Evolutionary conservation across 768 basidiomycete species (phyloP), one percentile per base, ranked within the genome.

Genomic region (Pleurotus tuoliensis): DNA sequence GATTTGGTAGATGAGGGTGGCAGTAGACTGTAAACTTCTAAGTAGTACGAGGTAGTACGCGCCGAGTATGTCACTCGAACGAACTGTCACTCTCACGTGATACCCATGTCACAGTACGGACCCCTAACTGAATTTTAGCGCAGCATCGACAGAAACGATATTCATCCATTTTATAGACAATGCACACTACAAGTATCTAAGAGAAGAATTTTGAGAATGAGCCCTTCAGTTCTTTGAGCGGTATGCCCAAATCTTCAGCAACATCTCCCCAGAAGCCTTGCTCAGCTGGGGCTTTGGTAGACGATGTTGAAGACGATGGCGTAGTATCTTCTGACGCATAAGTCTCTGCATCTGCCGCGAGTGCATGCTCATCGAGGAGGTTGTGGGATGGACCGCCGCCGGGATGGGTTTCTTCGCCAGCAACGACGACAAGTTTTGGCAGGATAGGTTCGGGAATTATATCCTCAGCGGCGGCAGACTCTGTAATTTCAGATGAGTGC

Each of bases 171-270:
- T 8, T 34, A 34, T 34, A 34, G 9, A 9, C 30, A 34, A 34
- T 34, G 12, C 41, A 16, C n/a, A 44, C 40, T 12, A 41, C 11
- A 4, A 34, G n/a, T 44, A 44, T 16, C 13, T 44, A 44, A 13
- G n/a, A 44, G 13, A 44, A 44, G 8, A 44, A 5, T 44, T 44
- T 44, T 44, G 41, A 44, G 41, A 44, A 16, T 11, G 41, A 44
- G n/a, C 20, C 20, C 11, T 22, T 22, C n/a, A 44, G 11, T 16
- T 22, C 41, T 22, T 44, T 44, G 41, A 44, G 34, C 8, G 74
- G 77, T n/a, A 80, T 53, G 0, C 76, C 75, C 27, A 81, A 61
- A 58, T 80, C 79, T 57, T 78, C 74, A 5, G 73, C 68, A 44
- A 80, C 67, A 58, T 81, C 80, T 56, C 76, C 75, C 59, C 72